Evolutionary conservation across 257 asterid genomes (phyloP).

Genomic region (Ophiorrhiza pumila): DNA sequence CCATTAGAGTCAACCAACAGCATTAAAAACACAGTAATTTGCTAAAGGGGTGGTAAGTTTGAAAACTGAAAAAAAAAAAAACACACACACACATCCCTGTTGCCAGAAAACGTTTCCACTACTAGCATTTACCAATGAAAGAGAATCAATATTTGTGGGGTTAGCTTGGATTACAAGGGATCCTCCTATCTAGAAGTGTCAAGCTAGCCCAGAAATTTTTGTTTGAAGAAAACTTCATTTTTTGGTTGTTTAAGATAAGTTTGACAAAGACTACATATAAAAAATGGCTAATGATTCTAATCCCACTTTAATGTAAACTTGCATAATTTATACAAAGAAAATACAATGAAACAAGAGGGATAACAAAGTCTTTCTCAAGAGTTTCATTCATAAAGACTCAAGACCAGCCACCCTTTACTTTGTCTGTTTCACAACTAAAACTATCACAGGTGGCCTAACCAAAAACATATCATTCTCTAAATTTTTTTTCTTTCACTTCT

Average conservation of each 20-base stretch:
- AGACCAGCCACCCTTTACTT: constrained; percentile 22
- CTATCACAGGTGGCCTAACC: constrained; percentile 19
- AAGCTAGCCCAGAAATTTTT: constrained; percentile 6
- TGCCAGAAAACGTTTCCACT: neutral
- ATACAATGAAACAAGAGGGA: neutral
- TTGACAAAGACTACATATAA: neutral
- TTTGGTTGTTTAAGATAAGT: neutral
- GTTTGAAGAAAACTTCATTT: neutral
- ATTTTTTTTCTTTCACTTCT: constrained; percentile 1
- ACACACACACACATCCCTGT: neutral
- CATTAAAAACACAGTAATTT: constrained; percentile 5
- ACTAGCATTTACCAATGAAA: neutral
- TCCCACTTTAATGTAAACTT: constrained; percentile 14
- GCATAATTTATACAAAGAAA: constrained; percentile 4
- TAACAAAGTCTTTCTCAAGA: neutral
- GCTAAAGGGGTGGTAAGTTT: neutral
- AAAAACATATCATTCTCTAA: constrained; percentile 4
- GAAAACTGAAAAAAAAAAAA: neutral
- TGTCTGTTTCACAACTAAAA: constrained; percentile 37
- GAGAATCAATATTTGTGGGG: constrained; percentile 19
- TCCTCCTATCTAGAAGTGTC: constrained; percentile 1
- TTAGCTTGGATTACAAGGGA: constrained; percentile 36
- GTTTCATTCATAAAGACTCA: no score
- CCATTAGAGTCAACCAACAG: no score
- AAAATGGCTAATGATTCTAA: constrained; percentile 16